These are phyloP conservation scores for Cladosporium sp. DNA, from an alignment of 2,329 filamentous ascomycete species.

Conservation along the genomic window DNA sequence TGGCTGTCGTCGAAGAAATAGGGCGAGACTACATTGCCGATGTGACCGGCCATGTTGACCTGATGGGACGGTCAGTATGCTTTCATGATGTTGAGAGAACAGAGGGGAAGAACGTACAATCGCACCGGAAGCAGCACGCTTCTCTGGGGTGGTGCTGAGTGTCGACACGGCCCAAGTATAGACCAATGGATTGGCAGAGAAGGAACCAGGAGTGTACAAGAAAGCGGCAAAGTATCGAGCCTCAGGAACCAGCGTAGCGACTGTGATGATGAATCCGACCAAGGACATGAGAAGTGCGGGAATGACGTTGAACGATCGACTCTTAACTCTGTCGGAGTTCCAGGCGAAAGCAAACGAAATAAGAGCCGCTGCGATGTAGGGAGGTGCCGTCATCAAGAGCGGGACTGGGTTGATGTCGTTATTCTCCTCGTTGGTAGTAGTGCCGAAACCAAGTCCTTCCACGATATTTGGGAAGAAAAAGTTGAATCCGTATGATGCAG, in stretches of 20 bases:
- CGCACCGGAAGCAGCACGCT: slow-evolving; percentile 45
- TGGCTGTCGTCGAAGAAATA: slow-evolving; percentile 33
- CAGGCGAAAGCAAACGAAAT: slow-evolving; percentile 29
- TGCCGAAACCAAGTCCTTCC: slow-evolving; percentile 31
- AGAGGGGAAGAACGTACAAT: no score
- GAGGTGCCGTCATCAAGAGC: slow-evolving; percentile 33
- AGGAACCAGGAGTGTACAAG: slow-evolving; percentile 32
- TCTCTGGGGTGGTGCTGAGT: slow-evolving; percentile 36
- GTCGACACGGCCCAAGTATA: slow-evolving; percentile 34
- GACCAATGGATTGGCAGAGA: slow-evolving; percentile 33
- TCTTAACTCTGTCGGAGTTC: slow-evolving; percentile 36
- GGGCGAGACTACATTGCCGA: slow-evolving; percentile 39
- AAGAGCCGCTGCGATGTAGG: slow-evolving; percentile 9
- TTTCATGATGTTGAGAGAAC: no score
- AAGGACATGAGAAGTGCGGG: not conserved
- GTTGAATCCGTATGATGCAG: not conserved
- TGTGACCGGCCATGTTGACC: slow-evolving; percentile 46
- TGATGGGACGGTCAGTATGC: no score
- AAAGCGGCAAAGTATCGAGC: slow-evolving; percentile 30
- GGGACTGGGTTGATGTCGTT: no score
- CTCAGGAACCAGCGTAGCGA: not conserved
- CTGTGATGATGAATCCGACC: slow-evolving; percentile 4
- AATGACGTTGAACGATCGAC: slow-evolving; percentile 33
- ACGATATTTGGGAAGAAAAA: not conserved
- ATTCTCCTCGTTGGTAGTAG: no score